A percentile compares a stretch with the other conserved stretches of the same genome.
phyloP scores from a whole-genome alignment of 352 stramenopile genomes.

The Globisporangium takayamanum region DNA sequence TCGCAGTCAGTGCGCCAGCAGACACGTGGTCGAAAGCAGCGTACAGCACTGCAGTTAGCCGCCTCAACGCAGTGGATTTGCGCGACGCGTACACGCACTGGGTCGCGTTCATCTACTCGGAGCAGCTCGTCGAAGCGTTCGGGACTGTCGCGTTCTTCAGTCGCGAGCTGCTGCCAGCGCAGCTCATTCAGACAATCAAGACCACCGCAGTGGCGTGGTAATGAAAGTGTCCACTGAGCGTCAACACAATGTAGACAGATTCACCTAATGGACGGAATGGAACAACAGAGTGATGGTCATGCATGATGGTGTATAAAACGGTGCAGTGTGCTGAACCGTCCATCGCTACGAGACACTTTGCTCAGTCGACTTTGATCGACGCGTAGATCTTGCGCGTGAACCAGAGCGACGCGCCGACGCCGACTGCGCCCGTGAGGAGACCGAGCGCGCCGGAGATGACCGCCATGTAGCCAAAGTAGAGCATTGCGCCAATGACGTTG shows the following conservation, averaged over 20 bases:
- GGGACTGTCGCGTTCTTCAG: constrained; percentile 38
- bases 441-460: constrained; percentile 96
- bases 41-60: constrained; percentile 6
- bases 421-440: constrained; percentile 95
- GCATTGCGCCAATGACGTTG: constrained; percentile 87
- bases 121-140: constrained; percentile 38
- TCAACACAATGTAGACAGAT: background rate
- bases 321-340: background rate
- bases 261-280: no score
- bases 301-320: background rate
- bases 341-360: background rate
- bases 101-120: constrained; percentile 32
- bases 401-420: constrained; percentile 96
- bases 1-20: constrained; percentile 7
- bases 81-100: constrained; percentile 27
- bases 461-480: constrained; percentile 99
- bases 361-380: constrained; percentile 96
- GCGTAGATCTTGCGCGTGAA: constrained; percentile 99
- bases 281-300: background rate
- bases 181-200: constrained; percentile 45
- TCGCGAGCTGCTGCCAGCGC: constrained; percentile 32
- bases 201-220: constrained; percentile 33
- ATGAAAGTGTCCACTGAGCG: background rate
- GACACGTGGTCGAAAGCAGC: constrained; percentile 1
- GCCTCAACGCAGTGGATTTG: constrained; percentile 8